Evolutionary conservation across 192 early-diverging fungal species (phyloP).

Genomic region (Jimgerdemannia lactiflua): DNA sequence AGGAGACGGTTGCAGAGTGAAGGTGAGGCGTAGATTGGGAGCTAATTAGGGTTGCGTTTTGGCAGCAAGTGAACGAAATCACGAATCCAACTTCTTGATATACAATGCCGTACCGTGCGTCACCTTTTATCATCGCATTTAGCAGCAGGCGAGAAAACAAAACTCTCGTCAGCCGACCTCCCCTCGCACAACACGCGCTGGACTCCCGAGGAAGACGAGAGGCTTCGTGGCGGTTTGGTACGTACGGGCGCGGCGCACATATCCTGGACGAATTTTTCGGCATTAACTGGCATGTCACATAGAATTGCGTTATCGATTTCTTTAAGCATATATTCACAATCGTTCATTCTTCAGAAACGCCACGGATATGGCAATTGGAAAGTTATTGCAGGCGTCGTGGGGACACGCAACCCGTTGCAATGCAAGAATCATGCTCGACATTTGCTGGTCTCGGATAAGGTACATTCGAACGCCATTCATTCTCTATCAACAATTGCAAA

Average conservation of each 20-base stretch:
- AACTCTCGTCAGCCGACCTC: conserved; percentile 38
- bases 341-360: conserved; percentile 20
- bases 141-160: conserved; percentile 24
- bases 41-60: too few species aligned
- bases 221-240: conserved; percentile 52
- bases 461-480: background rate
- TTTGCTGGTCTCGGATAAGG: conserved; percentile 38
- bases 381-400: conserved; percentile 42
- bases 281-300: too few species aligned
- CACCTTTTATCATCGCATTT: background rate
- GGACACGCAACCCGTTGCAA: conserved; percentile 54
- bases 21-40: too few species aligned
- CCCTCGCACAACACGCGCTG: conserved; percentile 55
- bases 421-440: conserved; percentile 64
- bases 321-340: background rate
- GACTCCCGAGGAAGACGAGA: conserved; percentile 55
- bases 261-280: too few species aligned
- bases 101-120: background rate
- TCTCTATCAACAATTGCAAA: too few species aligned
- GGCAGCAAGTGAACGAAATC: too few species aligned
- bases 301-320: too few species aligned
- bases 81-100: too few species aligned
- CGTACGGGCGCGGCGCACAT: background rate
- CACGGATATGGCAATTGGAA: conserved; percentile 61
- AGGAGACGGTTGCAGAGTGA: background rate